Evolutionary conservation across 345 rosid species (phyloP), one percentile per base, ranked within the genome.

Genomic region (Reutealis trisperma): DNA sequence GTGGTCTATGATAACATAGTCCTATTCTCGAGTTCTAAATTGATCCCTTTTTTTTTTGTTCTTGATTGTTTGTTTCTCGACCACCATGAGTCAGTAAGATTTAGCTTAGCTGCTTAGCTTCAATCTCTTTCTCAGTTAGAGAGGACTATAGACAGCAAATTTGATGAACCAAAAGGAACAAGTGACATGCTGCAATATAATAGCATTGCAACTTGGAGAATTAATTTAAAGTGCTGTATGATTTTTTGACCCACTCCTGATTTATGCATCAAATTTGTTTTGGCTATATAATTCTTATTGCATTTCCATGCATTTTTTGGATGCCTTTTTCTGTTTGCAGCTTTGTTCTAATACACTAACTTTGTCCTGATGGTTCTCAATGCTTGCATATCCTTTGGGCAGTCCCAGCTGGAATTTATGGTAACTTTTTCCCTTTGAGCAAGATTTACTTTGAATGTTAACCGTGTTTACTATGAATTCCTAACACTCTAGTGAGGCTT

Each of bases 341-440:
- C 71, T 70, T 75, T 80, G 64, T 79, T 74, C 78, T 42, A 66
- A 25, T 51, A 63, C 67, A 69, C 87, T 80, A 54, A 81, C 63
- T 68, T 72, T 55, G 52, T 83, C 75, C 9, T 57, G 18, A 75
- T 70, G 74, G 27, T 77, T 54, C 78, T 63, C 79, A 78, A 63
- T 62, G 63, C 57, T 9, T 49, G 73, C 75, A 67, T 45, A 45
- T 84, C 67, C 55, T 41, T 54, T 66, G 89, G 72, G 83, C 88
- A 91, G 97, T 96, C 81, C 97, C 99, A 19, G 96, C 97, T 21
- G 93, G 98, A 61, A 92, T 96, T 71, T 93, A 93, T 70, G 97
- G 96, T 90, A 90, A 81, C 6, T 32, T 76, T 76, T 80, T 81
- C 64, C n/a, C 60, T 41, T 32, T 75, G 41, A 74, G 41, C 71